Conservation (phyloP, 768 basidiomycete species). For the Tricholoma saponaceum region DNA sequence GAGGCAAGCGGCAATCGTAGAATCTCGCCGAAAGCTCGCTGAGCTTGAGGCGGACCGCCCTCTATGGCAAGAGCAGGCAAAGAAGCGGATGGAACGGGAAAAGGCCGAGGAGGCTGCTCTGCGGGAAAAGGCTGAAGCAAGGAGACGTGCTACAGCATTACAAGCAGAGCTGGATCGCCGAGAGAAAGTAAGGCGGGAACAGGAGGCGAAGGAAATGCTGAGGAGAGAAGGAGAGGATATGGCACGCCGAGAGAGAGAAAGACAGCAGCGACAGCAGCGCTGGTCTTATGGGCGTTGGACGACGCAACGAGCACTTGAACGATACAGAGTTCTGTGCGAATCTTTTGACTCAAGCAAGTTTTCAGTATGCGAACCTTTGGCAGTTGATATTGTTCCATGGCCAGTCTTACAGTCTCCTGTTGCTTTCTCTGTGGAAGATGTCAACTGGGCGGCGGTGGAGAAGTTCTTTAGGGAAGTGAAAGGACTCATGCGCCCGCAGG, state of each 20-base stretch:
- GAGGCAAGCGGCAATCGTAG: constrained; percentile 45
- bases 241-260: constrained; percentile 34
- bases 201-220: constrained; percentile 10
- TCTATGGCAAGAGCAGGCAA: constrained; percentile 54
- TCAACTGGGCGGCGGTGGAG: constrained; percentile 71
- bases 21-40: constrained; percentile 63
- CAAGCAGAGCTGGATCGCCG: constrained; percentile 13
- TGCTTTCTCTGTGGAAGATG: constrained; percentile 53
- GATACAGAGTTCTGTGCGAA: constrained; percentile 56
- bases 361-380: constrained; percentile 44
- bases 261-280: constrained; percentile 44
- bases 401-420: constrained; percentile 58
- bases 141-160: constrained; percentile 11
- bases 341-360: constrained; percentile 64
- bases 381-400: constrained; percentile 70
- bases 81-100: constrained; percentile 39
- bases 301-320: constrained; percentile 60
- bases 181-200: constrained; percentile 21
- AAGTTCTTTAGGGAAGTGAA: constrained; percentile 59
- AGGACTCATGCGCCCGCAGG: constrained; percentile 49
- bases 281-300: constrained; percentile 67
- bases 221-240: constrained; percentile 28
- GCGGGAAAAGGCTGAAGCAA: constrained; percentile 30
- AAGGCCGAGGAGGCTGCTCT: constrained; percentile 37
- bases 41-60: constrained; percentile 64